phyloP scores from a whole-genome alignment of 2,329 filamentous ascomycete species.

The Hypoxylon sp. region DNA sequence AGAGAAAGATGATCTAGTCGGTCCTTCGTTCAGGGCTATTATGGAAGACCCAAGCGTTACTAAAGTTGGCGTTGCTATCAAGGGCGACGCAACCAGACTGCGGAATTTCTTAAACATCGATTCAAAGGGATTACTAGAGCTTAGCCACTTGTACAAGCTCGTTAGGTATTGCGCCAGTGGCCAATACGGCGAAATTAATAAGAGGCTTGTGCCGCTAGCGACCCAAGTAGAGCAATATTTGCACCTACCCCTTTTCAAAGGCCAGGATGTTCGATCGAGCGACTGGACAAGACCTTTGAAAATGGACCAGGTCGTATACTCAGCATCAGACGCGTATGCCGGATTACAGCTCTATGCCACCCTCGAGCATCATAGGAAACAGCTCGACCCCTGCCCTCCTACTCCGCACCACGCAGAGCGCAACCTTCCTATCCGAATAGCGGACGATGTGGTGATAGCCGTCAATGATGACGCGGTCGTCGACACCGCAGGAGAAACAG shows the following conservation, averaged over 20 bases:
- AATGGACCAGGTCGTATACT: conserved; percentile 76
- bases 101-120: conserved; percentile 74
- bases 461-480: conserved; percentile 50
- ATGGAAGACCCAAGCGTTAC: conserved; percentile 77
- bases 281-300: conserved; percentile 78
- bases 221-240: conserved; percentile 78
- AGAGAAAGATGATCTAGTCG: conserved; percentile 69
- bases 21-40: conserved; percentile 76
- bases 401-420: conserved; percentile 77
- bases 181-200: conserved; percentile 72
- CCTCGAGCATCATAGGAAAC: conserved; percentile 76
- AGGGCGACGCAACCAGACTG: conserved; percentile 77
- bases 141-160: conserved; percentile 85
- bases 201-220: conserved; percentile 74
- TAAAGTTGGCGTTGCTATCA: conserved; percentile 84
- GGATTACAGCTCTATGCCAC: conserved; percentile 78
- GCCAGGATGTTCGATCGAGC: conserved; percentile 74
- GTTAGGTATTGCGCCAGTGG: conserved; percentile 73
- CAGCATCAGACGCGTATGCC: conserved; percentile 87
- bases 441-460: conserved; percentile 57
- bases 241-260: conserved; percentile 81
- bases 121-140: conserved; percentile 78
- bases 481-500: conserved; percentile 49
- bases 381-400: conserved; percentile 77
- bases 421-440: conserved; percentile 71